phyloP scores from a whole-genome alignment of 2,329 filamentous ascomycete species.

The Cryoendolithus antarcticus region DNA sequence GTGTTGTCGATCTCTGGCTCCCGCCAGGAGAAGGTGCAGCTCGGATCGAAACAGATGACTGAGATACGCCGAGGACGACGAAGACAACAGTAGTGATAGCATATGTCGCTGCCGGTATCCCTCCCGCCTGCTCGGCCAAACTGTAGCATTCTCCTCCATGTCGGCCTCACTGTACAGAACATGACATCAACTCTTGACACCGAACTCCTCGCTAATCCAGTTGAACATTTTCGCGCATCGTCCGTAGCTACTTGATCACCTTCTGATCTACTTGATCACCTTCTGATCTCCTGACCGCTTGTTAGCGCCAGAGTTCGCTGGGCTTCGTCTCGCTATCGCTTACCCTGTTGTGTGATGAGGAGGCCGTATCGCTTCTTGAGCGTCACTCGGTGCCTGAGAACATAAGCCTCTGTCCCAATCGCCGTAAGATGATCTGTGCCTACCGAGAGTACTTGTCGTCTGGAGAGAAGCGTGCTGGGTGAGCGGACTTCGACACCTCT shows the following conservation, averaged over 20 bases:
- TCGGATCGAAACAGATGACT: too few species aligned
- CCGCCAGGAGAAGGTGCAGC: too few species aligned
- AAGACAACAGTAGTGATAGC: too few species aligned
- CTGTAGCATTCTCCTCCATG: too few species aligned
- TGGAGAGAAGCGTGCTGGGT: constrained; percentile 91
- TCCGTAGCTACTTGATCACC: constrained; percentile 26
- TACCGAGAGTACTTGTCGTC: constrained; percentile 93
- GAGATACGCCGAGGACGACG: too few species aligned
- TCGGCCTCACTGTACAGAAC: too few species aligned
- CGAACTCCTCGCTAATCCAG: constrained; percentile 17
- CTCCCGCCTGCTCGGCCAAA: too few species aligned
- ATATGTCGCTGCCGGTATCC: too few species aligned
- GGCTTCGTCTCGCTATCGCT: neutral
- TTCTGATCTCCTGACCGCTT: constrained; percentile 28
- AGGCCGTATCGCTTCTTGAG: constrained; percentile 88
- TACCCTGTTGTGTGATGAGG: constrained; percentile 66
- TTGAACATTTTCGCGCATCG: constrained; percentile 1
- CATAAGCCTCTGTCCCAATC: neutral
- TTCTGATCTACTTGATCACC: constrained; percentile 12
- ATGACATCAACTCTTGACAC: constrained; percentile 2
- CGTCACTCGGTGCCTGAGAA: constrained; percentile 68
- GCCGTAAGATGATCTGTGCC: constrained; percentile 7
- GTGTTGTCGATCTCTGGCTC: too few species aligned
- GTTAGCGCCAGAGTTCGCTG: constrained; percentile 2
- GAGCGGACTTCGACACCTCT: constrained; percentile 87